Evolutionary conservation across 169 alveolate species (phyloP), one percentile per base, ranked within the genome.

Genomic region (Toxoplasma gondii): DNA sequence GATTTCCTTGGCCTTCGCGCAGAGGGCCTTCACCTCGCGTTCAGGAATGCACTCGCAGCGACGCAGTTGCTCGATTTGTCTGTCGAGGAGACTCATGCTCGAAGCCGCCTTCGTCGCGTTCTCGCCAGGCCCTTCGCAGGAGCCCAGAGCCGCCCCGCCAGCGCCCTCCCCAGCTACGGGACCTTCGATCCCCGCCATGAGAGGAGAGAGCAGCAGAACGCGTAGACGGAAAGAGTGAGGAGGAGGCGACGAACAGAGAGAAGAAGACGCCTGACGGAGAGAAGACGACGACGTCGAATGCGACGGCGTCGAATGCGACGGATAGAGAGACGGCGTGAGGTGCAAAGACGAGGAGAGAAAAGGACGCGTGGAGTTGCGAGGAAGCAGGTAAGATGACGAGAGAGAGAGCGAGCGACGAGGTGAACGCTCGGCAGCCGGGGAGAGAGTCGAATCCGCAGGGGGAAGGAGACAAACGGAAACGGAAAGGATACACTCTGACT

Each of bases 1-100:
- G 45, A 99, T 99, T 92, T 99, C 99, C 94, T 99, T 98, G 27
- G 99, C 99, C 96, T 98, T 99, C 92, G 98, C 98, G 97, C 99
- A 99, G 74, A 99, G 97, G 78, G 97, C 97, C 95, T 97, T 98
- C 82, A 99, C 99, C 95, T 99, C 99, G 34, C 97, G 95, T 96
- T 99, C 99, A 88, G 98, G 98, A 88, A 99, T 97, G 93, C 98
- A 98, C 95, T 99, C 99, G 94, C 99, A 98, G 96, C 98, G 97
- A 81, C 98, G 96, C 39, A 98, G 96, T 83, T 98, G 98, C 91
- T 98, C 99, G 90, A 98, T 98, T 96, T 98, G 98, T 82, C 98
- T 96, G 95, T 98, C 99, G 94, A 98, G 96, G 78, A 97, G 99
- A 49, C 98, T 93, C 96, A 94, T 97, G 53, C 92, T 92, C 95